These are phyloP conservation scores for Malassezia brasiliensis DNA, from an alignment of 1,284 basidiomycete genomes.

Conservation along the genomic window DNA sequence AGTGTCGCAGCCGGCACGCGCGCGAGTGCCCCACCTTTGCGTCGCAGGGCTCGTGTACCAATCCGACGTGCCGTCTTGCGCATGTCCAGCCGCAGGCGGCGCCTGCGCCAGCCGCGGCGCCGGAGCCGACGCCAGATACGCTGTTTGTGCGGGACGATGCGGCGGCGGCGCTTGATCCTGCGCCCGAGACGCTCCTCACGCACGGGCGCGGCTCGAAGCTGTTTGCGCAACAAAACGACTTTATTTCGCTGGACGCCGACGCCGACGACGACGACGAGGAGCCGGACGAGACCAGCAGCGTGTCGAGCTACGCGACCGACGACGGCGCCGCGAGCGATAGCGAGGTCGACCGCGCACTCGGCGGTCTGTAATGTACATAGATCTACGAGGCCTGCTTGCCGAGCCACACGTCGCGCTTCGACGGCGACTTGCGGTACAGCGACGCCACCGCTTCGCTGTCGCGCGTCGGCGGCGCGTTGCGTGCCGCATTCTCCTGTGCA, in stretches of 20 bases:
- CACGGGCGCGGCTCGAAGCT: slow-evolving; percentile 19
- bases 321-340: slow-evolving; percentile 3
- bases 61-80: slow-evolving; percentile 29
- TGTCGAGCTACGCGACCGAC: background rate
- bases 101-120: background rate
- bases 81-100: slow-evolving; percentile 25
- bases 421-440: background rate
- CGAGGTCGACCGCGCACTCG: slow-evolving; percentile 8
- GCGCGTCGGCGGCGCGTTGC: background rate
- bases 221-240: slow-evolving; percentile 36
- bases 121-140: background rate
- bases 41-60: slow-evolving; percentile 29
- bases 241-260: slow-evolving; percentile 29
- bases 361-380: slow-evolving; percentile 4
- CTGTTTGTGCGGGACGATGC: slow-evolving; percentile 15
- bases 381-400: background rate
- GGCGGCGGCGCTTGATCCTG: slow-evolving; percentile 4
- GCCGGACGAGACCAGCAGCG: background rate
- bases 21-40: slow-evolving; percentile 44
- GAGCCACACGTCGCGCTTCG: slow-evolving; percentile 5
- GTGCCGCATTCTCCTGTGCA: slow-evolving; percentile 1
- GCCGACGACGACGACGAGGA: background rate
- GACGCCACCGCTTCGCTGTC: slow-evolving; percentile 1
- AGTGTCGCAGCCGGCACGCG: slow-evolving; percentile 34
- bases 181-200: slow-evolving; percentile 12